Evolutionary conservation across 2,329 filamentous ascomycete species (phyloP).

Genomic region (Hypoxylon rubiginosum): DNA sequence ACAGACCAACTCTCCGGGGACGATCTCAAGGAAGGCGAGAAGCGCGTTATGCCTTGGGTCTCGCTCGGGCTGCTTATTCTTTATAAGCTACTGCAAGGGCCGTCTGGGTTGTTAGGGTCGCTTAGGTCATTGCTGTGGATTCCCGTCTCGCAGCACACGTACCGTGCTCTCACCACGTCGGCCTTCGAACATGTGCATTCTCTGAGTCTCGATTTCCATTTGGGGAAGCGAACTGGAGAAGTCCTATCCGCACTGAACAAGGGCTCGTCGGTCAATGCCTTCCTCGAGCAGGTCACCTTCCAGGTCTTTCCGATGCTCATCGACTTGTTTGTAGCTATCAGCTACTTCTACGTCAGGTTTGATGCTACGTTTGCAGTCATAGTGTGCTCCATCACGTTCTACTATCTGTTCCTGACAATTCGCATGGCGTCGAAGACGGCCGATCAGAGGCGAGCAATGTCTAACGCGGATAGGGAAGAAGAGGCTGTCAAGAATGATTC

Average conservation of each 20-base stretch:
- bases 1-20: conserved; percentile 75
- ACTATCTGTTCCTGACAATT: conserved; percentile 96
- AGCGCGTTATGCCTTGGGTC: conserved; percentile 74
- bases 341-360: conserved; percentile 82
- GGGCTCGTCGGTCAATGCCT: conserved; percentile 94
- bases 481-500: conserved; percentile 99
- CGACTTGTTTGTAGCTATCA: conserved; percentile 87
- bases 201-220: conserved; percentile 94
- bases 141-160: conserved; percentile 96
- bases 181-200: conserved; percentile 98
- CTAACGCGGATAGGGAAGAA: conserved; percentile 93
- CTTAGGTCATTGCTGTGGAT: conserved; percentile 91
- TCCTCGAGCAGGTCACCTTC: conserved; percentile 96
- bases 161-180: conserved; percentile 91
- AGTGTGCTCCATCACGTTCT: conserved; percentile 90
- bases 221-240: conserved; percentile 96
- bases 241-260: conserved; percentile 96
- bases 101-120: conserved; percentile 87
- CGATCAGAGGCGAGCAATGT: conserved; percentile 92
- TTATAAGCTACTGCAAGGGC: conserved; percentile 86
- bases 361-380: conserved; percentile 93
- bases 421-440: conserved; percentile 95
- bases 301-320: conserved; percentile 95
- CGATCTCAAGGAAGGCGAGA: conserved; percentile 63
- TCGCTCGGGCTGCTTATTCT: conserved; percentile 82